Evolutionary conservation across 2,329 filamentous ascomycete genomes (phyloP).

Genomic region (Penicillium hesseltinei): DNA sequence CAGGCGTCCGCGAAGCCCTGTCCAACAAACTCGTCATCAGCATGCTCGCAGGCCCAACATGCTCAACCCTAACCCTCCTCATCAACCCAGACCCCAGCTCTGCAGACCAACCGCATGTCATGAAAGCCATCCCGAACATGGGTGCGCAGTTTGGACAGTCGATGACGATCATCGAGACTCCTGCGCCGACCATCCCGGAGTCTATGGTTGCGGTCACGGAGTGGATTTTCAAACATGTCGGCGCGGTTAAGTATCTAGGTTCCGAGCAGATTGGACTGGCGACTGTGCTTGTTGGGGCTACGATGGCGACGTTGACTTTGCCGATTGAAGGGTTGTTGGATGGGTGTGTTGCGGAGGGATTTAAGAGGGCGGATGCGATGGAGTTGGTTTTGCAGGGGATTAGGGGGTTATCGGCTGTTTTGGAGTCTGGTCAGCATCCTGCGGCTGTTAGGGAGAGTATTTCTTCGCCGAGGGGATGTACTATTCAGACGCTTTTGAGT

Average conservation of each 20-base stretch:
- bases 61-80: conserved; percentile 19
- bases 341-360: conserved; percentile 62
- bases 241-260: conserved; percentile 50
- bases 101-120: conserved; percentile 26
- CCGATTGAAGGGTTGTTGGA: conserved; percentile 61
- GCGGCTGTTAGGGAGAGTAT: conserved; percentile 61
- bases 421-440: conserved; percentile 60
- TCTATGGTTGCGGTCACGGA: conserved; percentile 34
- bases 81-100: conserved; percentile 7
- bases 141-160: conserved; percentile 46
- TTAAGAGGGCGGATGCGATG: conserved; percentile 59
- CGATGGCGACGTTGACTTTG: conserved; percentile 59
- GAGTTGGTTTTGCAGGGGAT: conserved; percentile 62
- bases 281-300: conserved; percentile 60
- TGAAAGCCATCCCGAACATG: conserved; percentile 49
- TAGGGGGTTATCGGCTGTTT: conserved; percentile 56
- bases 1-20: conserved; percentile 41
- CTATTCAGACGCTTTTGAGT: conserved; percentile 59
- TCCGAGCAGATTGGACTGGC: conserved; percentile 54
- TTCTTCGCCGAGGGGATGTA: conserved; percentile 61
- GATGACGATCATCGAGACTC: conserved; percentile 51
- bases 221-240: conserved; percentile 55
- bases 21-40: conserved; percentile 51
- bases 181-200: conserved; percentile 40
- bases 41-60: conserved; percentile 49